These are phyloP conservation scores for Mortierella hygrophila DNA, from an alignment of 192 early-diverging fungal species.

Conservation along the genomic window DNA sequence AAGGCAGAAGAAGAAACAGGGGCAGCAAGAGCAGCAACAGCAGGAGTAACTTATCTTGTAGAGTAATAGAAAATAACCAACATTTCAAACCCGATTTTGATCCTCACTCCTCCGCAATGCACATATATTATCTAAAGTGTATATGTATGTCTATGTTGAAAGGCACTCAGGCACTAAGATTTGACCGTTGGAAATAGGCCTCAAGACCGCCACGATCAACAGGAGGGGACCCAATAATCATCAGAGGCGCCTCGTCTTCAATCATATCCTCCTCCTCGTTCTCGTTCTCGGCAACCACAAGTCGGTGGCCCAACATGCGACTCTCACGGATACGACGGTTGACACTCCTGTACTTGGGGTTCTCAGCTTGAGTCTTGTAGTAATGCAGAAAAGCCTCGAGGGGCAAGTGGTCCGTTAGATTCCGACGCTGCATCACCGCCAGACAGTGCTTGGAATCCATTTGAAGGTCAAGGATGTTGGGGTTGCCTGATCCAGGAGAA, in stretches of 20 bases:
- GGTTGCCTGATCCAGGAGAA: slow-evolving; percentile 90
- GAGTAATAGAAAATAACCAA: neutral
- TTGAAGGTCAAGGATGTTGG: slow-evolving; percentile 90
- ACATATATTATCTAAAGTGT: neutral
- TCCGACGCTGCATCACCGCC: slow-evolving; percentile 86
- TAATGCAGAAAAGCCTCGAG: slow-evolving; percentile 77
- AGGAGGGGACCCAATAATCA: slow-evolving; percentile 47
- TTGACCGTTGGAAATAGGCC: neutral
- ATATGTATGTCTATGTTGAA: neutral
- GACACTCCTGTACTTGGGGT: slow-evolving; percentile 51
- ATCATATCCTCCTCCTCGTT: slow-evolving; percentile 31
- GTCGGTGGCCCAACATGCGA: slow-evolving; percentile 46
- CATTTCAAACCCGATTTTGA: neutral
- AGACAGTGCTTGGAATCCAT: slow-evolving; percentile 89
- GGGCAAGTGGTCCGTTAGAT: slow-evolving; percentile 88
- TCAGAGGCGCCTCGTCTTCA: slow-evolving; percentile 47
- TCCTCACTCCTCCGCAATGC: no score
- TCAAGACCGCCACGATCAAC: slow-evolving; percentile 9
- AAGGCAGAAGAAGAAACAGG: slow-evolving; percentile 13
- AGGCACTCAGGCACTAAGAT: neutral
- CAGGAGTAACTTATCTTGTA: neutral
- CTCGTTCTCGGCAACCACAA: slow-evolving; percentile 36
- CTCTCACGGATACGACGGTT: slow-evolving; percentile 49
- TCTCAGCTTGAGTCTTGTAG: slow-evolving; percentile 67
- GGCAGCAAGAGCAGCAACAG: neutral